These are phyloP conservation scores for Millerozyma miso DNA, from an alignment of 805 yeast genomes.

Conservation along the genomic window DNA sequence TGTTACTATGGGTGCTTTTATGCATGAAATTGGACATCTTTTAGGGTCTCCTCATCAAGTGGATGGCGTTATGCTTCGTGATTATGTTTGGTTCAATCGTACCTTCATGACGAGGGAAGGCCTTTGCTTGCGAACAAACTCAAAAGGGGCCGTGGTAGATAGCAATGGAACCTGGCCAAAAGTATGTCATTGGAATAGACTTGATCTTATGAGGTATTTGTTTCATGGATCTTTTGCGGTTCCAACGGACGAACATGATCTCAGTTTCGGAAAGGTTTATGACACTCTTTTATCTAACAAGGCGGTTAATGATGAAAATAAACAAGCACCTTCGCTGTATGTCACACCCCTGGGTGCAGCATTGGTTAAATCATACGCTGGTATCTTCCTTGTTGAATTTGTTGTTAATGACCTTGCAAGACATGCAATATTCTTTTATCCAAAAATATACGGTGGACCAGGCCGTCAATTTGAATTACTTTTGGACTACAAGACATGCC, in stretches of 20 bases:
- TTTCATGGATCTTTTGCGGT: slow-evolving; percentile 76
- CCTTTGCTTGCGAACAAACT: slow-evolving; percentile 48
- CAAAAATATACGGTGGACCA: slow-evolving; percentile 49
- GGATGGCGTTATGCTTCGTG: slow-evolving; percentile 86
- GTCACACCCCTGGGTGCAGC: slow-evolving; percentile 18
- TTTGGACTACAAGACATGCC: slow-evolving; percentile 44
- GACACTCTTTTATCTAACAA: slow-evolving; percentile 26
- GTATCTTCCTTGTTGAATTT: slow-evolving; percentile 74
- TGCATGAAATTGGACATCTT: slow-evolving; percentile 93
- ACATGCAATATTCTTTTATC: slow-evolving; percentile 58
- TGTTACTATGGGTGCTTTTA: slow-evolving; percentile 85
- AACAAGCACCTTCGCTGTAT: slow-evolving; percentile 20
- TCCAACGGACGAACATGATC: slow-evolving; percentile 57
- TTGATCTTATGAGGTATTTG: slow-evolving; percentile 73
- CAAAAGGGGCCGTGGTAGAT: slow-evolving; percentile 37
- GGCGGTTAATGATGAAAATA: slow-evolving; percentile 10
- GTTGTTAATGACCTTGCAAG: slow-evolving; percentile 53
- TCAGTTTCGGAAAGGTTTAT: slow-evolving; percentile 29
- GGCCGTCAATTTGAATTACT: slow-evolving; percentile 55
- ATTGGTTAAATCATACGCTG: slow-evolving; percentile 51
- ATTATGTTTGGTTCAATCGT: slow-evolving; percentile 75
- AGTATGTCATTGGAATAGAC: slow-evolving; percentile 84
- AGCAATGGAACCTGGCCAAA: slow-evolving; percentile 43
- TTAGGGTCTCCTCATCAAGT: slow-evolving; percentile 92
- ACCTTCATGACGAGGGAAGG: slow-evolving; percentile 73